These are phyloP conservation scores for Solanum neorickii DNA, from an alignment of 257 asterid species.

Conservation along the genomic window DNA sequence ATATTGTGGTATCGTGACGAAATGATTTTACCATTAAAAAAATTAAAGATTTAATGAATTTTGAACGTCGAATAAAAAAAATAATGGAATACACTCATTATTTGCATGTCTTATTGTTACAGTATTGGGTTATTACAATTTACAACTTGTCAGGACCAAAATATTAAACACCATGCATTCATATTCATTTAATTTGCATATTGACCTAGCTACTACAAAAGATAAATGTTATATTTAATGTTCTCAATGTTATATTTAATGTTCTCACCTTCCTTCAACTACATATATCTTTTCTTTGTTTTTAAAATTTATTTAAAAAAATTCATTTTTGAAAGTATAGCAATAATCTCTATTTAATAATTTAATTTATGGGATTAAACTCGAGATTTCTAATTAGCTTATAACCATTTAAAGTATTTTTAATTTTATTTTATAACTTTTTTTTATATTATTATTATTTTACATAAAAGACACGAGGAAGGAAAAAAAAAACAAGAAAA, in stretches of 20 bases:
- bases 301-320: neutral
- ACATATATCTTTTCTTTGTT: neutral
- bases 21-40: accelerated
- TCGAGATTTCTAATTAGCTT: neutral
- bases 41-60: accelerated
- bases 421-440: no score
- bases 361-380: accelerated
- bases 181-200: neutral
- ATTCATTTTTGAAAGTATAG: neutral
- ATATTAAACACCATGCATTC: neutral
- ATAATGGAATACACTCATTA: neutral
- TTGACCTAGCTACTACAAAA: neutral
- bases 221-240: neutral
- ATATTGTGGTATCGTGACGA: neutral
- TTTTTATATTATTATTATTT: no score
- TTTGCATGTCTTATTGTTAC: neutral
- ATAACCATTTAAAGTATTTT: neutral
- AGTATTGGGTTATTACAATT: neutral
- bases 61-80: accelerated
- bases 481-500: neutral
- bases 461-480: neutral
- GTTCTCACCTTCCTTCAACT: neutral
- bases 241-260: neutral
- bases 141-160: neutral
- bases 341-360: neutral